Evolutionary conservation across 208 protist genomes (phyloP), one percentile per base, ranked within the genome.

Genomic region (Leishmania aethiopica): DNA sequence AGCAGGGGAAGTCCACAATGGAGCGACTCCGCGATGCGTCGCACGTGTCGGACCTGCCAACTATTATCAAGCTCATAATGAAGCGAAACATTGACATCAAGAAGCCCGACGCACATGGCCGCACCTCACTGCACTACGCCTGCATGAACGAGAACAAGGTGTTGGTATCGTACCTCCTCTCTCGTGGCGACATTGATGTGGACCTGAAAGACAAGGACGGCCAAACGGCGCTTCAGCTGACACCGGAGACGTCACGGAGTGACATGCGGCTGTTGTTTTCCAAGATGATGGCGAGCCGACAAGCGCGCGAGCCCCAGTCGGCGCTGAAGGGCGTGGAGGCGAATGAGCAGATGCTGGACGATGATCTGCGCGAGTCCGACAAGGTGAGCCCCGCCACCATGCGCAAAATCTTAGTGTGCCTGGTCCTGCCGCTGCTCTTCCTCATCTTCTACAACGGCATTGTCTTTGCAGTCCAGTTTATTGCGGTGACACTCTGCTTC

Each of bases 361-460:
- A 89, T 35, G 86, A 91, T 28, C 78, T 87, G 53, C 82, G 92
- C 77, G 86, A 91, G 71, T 87, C 90, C 1, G 93, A 95, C n/a
- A 85, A 93, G 69, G 94, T 97, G 22, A 95, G 93, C 84, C 94
- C 93, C 5, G 86, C 80, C 11, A 92, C 92, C 17, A 80, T 98
- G 75, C 92, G 91, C 0, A 97, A 97, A 81, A 77, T 90, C 6
- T 40, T 95, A 13, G 32, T 96, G 19, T 92, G 86, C 35, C 42
- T 96, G 66, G 53, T 94, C 0, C 47, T 96, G 11, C 94, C 95
- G 22, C 88, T 97, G 77, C 80, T 96, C 37, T 79, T 94, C 45
- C 86, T 97, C 37, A 89, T 98, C n/a, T 92, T 96, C 60, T 90
- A 90, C 80, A 97, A 96, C 67, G 93, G 93, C 32, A 5, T 93